These are phyloP conservation scores for Fusarium sulawesiense DNA, from an alignment of 2,329 filamentous ascomycete genomes.

Conservation along the genomic window DNA sequence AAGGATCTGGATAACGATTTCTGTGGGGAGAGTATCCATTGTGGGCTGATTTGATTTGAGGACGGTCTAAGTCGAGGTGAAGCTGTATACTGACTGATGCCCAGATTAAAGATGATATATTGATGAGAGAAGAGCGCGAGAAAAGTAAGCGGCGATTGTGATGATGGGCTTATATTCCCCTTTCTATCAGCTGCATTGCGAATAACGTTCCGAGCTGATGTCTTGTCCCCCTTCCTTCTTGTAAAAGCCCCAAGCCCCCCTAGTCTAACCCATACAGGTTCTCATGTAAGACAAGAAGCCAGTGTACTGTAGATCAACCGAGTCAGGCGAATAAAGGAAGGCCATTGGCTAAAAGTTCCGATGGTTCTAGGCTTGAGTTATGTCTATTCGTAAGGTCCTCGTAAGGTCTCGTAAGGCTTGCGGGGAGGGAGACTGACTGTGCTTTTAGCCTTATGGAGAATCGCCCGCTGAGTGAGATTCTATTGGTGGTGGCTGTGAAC, in stretches of 20 bases:
- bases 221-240: slow-evolving; percentile 6
- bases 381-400: slow-evolving; percentile 4
- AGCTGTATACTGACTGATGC: not conserved
- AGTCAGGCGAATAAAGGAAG: slow-evolving; percentile 4
- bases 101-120: not conserved
- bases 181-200: not conserved
- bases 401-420: slow-evolving; percentile 14
- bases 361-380: not conserved
- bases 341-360: slow-evolving; percentile 19
- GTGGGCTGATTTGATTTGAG: slow-evolving; percentile 6
- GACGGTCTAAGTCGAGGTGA: not conserved
- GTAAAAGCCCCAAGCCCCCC: slow-evolving; percentile 1
- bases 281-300: slow-evolving; percentile 32
- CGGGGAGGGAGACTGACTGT: slow-evolving; percentile 19
- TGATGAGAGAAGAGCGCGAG: not conserved
- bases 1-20: slow-evolving; percentile 49
- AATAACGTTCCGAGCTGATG: slow-evolving; percentile 16
- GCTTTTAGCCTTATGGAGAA: slow-evolving; percentile 16
- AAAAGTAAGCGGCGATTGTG: not conserved
- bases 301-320: not conserved
- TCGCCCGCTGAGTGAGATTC: not conserved
- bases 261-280: slow-evolving; percentile 29
- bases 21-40: slow-evolving; percentile 50
- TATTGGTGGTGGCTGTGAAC: not conserved
- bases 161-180: slow-evolving; percentile 3